Percentiles rank a stretch among this genome's conserved stretches.
Evolutionary conservation across 345 rosid species (phyloP).

Genomic region (Acer saccharum): DNA sequence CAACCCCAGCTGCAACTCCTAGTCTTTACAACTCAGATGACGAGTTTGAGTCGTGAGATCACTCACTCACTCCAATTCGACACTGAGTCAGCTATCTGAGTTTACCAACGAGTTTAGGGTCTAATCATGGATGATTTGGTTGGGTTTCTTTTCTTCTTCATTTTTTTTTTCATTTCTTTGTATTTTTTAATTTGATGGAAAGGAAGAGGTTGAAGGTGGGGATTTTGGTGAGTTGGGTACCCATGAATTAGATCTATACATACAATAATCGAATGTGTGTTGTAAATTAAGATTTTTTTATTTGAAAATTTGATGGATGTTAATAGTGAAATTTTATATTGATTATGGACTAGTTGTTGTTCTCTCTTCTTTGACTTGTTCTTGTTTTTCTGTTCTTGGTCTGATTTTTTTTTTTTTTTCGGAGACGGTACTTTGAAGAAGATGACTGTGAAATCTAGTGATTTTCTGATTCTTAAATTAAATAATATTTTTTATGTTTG

Average conservation of each 20-base stretch:
- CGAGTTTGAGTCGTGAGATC: background rate
- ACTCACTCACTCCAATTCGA: background rate
- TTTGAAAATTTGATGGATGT: background rate
- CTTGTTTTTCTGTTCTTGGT: too few relatives aligned
- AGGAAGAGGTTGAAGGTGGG: background rate
- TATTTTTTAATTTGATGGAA: background rate
- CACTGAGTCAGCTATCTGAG: background rate
- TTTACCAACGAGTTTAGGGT: background rate
- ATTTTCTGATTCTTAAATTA: too few relatives aligned
- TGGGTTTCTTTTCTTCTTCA: background rate
- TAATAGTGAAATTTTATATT: background rate
- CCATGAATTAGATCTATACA: background rate
- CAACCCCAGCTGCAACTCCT: conserved; percentile 9
- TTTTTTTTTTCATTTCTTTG: background rate
- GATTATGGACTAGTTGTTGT: too few relatives aligned
- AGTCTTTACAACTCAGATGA: conserved; percentile 16
- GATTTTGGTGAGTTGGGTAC: background rate
- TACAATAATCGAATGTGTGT: background rate
- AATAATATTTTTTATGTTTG: too few relatives aligned
- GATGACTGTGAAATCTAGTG: background rate
- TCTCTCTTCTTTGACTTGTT: too few relatives aligned
- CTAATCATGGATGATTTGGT: background rate
- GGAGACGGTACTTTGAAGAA: background rate
- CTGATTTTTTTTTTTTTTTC: too few relatives aligned
- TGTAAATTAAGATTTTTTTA: background rate